These are phyloP conservation scores for Tylopilus sp. DNA, from an alignment of 768 basidiomycete species.

Conservation along the genomic window DNA sequence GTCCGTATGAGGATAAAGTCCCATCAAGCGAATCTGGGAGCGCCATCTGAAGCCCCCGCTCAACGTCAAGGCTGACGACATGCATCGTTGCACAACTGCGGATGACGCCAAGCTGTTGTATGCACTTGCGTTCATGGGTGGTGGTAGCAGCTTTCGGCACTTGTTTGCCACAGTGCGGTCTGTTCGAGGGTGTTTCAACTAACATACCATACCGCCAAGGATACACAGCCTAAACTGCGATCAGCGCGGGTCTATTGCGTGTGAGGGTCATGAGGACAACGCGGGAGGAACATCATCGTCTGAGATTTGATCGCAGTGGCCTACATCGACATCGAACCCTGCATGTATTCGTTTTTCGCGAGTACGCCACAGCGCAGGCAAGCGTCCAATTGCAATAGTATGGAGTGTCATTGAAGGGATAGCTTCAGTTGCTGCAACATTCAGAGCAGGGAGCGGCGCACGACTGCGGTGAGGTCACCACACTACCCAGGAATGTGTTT, in stretches of 20 bases:
- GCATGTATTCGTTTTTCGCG: not conserved
- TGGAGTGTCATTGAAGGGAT: too few species aligned
- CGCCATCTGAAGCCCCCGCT: not conserved
- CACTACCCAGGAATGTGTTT: not conserved
- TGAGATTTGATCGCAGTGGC: not conserved
- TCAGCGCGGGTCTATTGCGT: slow-evolving; percentile 1
- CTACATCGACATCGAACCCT: not conserved
- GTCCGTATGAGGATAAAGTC: not conserved
- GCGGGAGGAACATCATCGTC: not conserved
- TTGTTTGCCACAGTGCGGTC: slow-evolving; percentile 2
- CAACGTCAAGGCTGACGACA: not conserved
- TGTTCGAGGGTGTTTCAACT: slow-evolving; percentile 3
- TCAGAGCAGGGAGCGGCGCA: not conserved
- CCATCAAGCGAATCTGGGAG: slow-evolving; percentile 19
- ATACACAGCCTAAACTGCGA: slow-evolving; percentile 15
- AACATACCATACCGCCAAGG: slow-evolving; percentile 5
- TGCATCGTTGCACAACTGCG: not conserved
- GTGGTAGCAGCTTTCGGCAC: slow-evolving; percentile 18
- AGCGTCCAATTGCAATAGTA: not conserved
- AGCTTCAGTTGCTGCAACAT: not conserved
- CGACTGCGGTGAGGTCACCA: slow-evolving; percentile 10
- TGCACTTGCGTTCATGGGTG: not conserved
- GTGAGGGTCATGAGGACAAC: not conserved
- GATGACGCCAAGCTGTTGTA: slow-evolving; percentile 7
- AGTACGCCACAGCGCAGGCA: not conserved